Percentiles rank a stretch among this genome's conserved stretches.
These are phyloP conservation scores for Mixia osmundae DNA, from an alignment of 1,284 basidiomycete genomes.

Conservation along the genomic window DNA sequence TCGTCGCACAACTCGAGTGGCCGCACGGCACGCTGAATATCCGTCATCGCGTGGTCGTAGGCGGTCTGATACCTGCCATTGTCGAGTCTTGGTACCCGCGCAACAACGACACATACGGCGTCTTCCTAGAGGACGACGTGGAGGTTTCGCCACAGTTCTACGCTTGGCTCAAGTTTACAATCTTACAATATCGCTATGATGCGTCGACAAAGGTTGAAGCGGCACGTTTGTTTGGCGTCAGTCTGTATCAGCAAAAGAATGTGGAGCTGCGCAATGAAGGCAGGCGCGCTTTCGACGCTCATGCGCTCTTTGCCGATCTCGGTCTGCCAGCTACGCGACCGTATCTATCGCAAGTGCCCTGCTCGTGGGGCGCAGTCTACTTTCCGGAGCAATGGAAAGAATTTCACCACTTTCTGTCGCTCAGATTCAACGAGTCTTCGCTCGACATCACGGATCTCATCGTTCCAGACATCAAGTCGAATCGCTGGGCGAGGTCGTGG, in stretches of 20 bases:
- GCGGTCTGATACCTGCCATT: slow-evolving; percentile 49
- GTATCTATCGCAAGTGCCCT: slow-evolving; percentile 57
- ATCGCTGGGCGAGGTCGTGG: slow-evolving; percentile 54
- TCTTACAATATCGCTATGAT: slow-evolving; percentile 43
- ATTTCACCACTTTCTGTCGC: slow-evolving; percentile 46
- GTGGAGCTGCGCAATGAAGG: slow-evolving; percentile 45
- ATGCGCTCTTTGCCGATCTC: slow-evolving; percentile 29
- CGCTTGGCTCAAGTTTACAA: slow-evolving; percentile 50
- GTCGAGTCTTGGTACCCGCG: slow-evolving; percentile 66
- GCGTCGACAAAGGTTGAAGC: slow-evolving; percentile 20
- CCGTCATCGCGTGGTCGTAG: slow-evolving; percentile 45
- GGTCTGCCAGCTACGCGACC: slow-evolving; percentile 32
- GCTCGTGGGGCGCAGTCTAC: slow-evolving; percentile 72
- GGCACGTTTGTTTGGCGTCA: slow-evolving; percentile 41
- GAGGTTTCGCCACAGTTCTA: slow-evolving; percentile 60
- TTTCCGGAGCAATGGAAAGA: slow-evolving; percentile 64
- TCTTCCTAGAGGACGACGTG: slow-evolving; percentile 58
- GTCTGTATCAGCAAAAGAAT: slow-evolving; percentile 57
- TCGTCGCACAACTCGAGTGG: slow-evolving; percentile 36
- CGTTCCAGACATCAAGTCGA: slow-evolving; percentile 48
- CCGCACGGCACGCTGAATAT: slow-evolving; percentile 26
- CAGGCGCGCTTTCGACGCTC: slow-evolving; percentile 40
- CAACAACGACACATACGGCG: slow-evolving; percentile 43
- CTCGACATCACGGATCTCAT: slow-evolving; percentile 29
- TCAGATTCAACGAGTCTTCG: slow-evolving; percentile 32